phyloP scores from a whole-genome alignment of 2,329 filamentous ascomycete species.

The Fusarium secorum region DNA sequence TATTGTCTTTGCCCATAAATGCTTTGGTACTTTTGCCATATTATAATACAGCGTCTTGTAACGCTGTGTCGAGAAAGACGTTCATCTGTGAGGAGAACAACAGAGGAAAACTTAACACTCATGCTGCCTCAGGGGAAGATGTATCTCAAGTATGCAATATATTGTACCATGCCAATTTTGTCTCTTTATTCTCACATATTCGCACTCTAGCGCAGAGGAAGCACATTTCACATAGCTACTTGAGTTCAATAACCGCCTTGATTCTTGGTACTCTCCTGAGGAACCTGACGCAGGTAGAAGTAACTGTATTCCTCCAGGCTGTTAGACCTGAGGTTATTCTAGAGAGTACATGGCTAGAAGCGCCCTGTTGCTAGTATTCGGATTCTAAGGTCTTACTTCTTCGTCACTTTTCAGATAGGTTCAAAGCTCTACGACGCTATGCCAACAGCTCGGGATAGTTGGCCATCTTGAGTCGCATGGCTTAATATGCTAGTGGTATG shows the following conservation, averaged over 20 bases:
- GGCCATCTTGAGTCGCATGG: neutral
- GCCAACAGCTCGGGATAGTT: neutral
- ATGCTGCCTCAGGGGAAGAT: neutral
- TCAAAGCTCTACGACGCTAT: neutral
- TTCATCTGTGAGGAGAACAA: neutral
- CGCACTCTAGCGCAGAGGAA: neutral
- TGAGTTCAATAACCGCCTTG: neutral
- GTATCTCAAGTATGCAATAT: neutral
- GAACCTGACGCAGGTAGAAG: neutral
- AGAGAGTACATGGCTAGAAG: neutral
- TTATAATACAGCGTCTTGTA: neutral
- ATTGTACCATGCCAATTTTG: neutral
- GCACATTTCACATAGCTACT: neutral
- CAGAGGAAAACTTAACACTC: neutral
- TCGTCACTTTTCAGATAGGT: neutral
- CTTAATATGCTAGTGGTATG: neutral
- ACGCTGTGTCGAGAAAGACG: neutral
- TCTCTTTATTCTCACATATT: neutral
- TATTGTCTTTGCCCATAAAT: neutral
- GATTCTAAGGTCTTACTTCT: neutral
- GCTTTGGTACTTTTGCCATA: neutral
- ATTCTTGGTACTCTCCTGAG: neutral
- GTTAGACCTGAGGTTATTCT: neutral
- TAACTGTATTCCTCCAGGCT: neutral
- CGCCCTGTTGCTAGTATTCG: neutral